Base-by-base conservation (phyloP, 2,329 filamentous ascomycete genomes). In the Scedosporium boydii region DNA sequence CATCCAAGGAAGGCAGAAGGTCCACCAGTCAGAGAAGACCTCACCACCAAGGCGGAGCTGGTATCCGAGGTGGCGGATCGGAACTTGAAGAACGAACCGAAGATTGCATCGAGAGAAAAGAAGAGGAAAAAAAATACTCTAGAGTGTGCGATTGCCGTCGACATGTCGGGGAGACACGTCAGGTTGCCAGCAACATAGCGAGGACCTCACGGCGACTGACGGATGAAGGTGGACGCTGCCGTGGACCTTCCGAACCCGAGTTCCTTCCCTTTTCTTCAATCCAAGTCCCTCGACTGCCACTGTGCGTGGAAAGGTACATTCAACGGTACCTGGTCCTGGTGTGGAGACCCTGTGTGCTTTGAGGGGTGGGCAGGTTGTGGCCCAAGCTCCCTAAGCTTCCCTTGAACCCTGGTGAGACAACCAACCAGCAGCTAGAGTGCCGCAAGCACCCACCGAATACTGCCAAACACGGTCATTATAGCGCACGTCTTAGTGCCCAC, bases 11-110 rank as follows among this genome's bases (percentile, higher is more conserved):
- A 44, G 26, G 21, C 21, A 34, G 12, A 61, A 56, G 34, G n/a
- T 61, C 59, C 59, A 61, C 59, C 59, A 61, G 48, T 61, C 48
- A 29, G 59, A 61, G 29, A 5, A 12, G 38, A 21, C 6, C 6
- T 21, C 1, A 34, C 16, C 21, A 38, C 34, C 16, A 14, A 10
- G 26, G 18, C 55, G 26, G 48, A 44, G n/a, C n/a, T 26, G 26
- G n/a, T n/a, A 16, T 34, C 16, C 23, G n/a, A 44, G 34, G 21
- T 53, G 21, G 42, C 34, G 59, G 59, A 51, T 16, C 26, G 14
- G 38, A 48, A 44, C n/a, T n/a, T 14, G 16, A 27, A 38, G 46
- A 14, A 9, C 23, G 6, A 23, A 26, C 38, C 4, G 21, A 59
- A 18, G 44, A 41, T 16, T 38, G n/a, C 44, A 21, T 48, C n/a